Evolutionary conservation across 2,329 filamentous ascomycete genomes (phyloP).

Genomic region (Pseudocercospora crystallina): DNA sequence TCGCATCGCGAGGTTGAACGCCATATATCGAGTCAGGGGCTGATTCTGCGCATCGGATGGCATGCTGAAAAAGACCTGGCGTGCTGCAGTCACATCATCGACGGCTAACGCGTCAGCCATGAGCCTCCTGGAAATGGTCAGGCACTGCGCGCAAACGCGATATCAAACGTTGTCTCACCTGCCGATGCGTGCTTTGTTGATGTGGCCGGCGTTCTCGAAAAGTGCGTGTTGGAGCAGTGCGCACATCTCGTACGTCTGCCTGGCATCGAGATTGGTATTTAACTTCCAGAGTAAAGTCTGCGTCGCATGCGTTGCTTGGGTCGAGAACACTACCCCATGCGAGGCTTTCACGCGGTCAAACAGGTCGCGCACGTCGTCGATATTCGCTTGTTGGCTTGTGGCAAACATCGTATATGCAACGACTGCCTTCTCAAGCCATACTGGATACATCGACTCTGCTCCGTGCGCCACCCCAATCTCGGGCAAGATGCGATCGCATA

Average conservation of each 20-base stretch:
- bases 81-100: conserved; percentile 56
- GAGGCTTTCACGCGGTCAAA: conserved; percentile 50
- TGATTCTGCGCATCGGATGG: conserved; percentile 37
- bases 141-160: not conserved
- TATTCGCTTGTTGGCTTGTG: conserved; percentile 44
- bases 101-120: conserved; percentile 67
- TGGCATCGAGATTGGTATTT: conserved; percentile 4
- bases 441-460: conserved; percentile 35
- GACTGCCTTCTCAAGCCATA: conserved; percentile 68
- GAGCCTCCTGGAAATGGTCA: conserved; percentile 65
- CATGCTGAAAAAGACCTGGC: conserved; percentile 60
- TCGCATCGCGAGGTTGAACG: conserved; percentile 31
- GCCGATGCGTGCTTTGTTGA: conserved; percentile 61
- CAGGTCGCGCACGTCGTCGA: conserved; percentile 42
- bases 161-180: conserved; percentile 56
- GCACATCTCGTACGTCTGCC: conserved; percentile 59
- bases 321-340: conserved; percentile 51
- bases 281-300: conserved; percentile 78
- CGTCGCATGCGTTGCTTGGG: conserved; percentile 64
- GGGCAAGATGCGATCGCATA: conserved; percentile 56
- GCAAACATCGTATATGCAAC: conserved; percentile 68
- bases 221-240: conserved; percentile 63
- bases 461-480: conserved; percentile 35
- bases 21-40: conserved; percentile 27
- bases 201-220: conserved; percentile 64